Conservation (phyloP, 441 rosid genomes). For the Gossypium gossypioides region DNA sequence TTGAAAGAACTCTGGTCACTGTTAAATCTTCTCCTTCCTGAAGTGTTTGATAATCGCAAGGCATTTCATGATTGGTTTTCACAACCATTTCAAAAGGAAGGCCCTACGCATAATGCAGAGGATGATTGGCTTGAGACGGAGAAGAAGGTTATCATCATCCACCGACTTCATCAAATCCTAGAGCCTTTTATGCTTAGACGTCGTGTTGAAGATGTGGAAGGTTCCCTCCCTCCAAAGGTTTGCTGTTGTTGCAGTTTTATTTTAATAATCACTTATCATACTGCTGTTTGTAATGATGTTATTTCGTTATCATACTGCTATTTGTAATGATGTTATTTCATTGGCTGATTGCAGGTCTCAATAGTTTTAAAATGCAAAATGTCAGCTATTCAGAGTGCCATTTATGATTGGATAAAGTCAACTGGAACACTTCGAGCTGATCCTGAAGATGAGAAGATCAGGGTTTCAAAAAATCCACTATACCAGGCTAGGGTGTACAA, state of each 20-base stretch:
- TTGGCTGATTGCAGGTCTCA: conserved; percentile 52
- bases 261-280: conserved; percentile 11
- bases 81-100: conserved; percentile 95
- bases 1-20: conserved; percentile 99
- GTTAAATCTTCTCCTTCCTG: conserved; percentile 93
- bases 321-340: conserved; percentile 23
- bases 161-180: conserved; percentile 96
- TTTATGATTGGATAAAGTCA: conserved; percentile 97
- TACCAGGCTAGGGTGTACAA: conserved; percentile 72
- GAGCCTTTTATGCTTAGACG: conserved; percentile 99
- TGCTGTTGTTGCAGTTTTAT: conserved; percentile 1
- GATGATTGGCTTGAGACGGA: conserved; percentile 99
- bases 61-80: conserved; percentile 99
- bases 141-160: conserved; percentile 95
- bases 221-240: conserved; percentile 99
- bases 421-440: conserved; percentile 94
- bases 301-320: conserved; percentile 17
- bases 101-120: conserved; percentile 67
- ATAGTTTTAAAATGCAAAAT: conserved; percentile 87
- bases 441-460: conserved; percentile 86
- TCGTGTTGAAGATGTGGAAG: conserved; percentile 98
- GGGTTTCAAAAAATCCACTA: conserved; percentile 61
- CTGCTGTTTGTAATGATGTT: conserved; percentile 25
- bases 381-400: conserved; percentile 94
- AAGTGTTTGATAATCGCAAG: conserved; percentile 96